phyloP scores from a whole-genome alignment of 2,329 filamentous ascomycete genomes.

The Pseudogymnoascus sp. region DNA sequence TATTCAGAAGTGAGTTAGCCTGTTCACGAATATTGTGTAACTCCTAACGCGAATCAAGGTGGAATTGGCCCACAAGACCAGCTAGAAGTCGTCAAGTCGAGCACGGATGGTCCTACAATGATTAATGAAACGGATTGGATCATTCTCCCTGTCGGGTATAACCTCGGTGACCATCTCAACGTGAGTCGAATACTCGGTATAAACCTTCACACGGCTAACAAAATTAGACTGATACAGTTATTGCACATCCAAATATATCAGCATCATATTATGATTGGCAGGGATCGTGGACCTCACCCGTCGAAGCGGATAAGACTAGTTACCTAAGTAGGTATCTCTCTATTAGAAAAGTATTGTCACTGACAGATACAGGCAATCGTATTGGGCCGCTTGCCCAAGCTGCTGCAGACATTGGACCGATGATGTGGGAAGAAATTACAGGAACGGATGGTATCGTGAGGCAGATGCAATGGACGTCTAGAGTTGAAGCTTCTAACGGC shows the following conservation, averaged over 20 bases:
- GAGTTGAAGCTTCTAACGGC: slow-evolving; percentile 43
- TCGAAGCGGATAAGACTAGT: slow-evolving; percentile 33
- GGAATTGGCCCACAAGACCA: slow-evolving; percentile 24
- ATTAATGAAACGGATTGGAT: slow-evolving; percentile 44
- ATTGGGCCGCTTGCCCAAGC: slow-evolving; percentile 56
- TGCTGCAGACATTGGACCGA: slow-evolving; percentile 56
- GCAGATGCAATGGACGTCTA: slow-evolving; percentile 58
- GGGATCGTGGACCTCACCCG: slow-evolving; percentile 45
- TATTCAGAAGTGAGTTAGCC: slow-evolving; percentile 62
- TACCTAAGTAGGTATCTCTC: slow-evolving; percentile 35
- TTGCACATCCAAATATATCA: slow-evolving; percentile 40
- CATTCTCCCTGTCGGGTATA: slow-evolving; percentile 49
- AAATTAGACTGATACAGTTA: slow-evolving; percentile 38
- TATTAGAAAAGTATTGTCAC: neutral
- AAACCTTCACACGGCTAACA: neutral
- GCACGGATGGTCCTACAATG: slow-evolving; percentile 14
- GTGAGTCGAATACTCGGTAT: slow-evolving; percentile 16
- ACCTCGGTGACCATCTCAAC: slow-evolving; percentile 52
- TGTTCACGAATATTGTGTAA: slow-evolving; percentile 44
- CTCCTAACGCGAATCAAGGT: slow-evolving; percentile 29
- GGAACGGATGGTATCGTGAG: slow-evolving; percentile 52
- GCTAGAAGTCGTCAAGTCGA: slow-evolving; percentile 32
- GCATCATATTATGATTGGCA: slow-evolving; percentile 57
- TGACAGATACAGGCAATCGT: slow-evolving; percentile 31
- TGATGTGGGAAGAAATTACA: slow-evolving; percentile 53